These are phyloP conservation scores for Simmondsia chinensis DNA, from an alignment of 148 eudicot species.

Conservation along the genomic window DNA sequence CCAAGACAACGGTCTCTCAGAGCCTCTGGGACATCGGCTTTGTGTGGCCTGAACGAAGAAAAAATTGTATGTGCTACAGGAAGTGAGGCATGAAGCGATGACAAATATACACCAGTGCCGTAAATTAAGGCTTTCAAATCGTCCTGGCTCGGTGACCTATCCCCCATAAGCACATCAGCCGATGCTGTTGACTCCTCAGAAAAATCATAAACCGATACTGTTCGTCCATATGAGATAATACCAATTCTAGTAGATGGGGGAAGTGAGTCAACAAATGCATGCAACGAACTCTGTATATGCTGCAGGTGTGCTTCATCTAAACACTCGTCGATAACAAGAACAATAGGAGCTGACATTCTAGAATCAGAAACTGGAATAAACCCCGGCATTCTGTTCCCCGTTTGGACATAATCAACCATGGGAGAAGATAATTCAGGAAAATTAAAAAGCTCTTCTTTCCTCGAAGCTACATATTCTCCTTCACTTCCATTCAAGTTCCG, in stretches of 20 bases:
- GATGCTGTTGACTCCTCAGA: conserved; percentile 88
- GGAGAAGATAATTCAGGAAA: conserved; percentile 72
- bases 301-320: conserved; percentile 83
- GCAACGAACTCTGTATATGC: conserved; percentile 89
- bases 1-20: conserved; percentile 92
- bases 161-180: conserved; percentile 86
- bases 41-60: conserved; percentile 73
- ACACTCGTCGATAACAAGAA: conserved; percentile 81
- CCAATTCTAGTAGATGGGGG: conserved; percentile 81
- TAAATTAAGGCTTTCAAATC: conserved; percentile 66
- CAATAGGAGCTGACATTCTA: conserved; percentile 79
- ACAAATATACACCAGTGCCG: conserved; percentile 81
- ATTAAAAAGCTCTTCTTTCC: conserved; percentile 69
- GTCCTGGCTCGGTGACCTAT: conserved; percentile 64
- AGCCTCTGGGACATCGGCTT: conserved; percentile 49
- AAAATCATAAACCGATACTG: conserved; percentile 82
- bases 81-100: conserved; percentile 84
- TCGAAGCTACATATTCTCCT: conserved; percentile 75
- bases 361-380: conserved; percentile 84
- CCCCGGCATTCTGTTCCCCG: conserved; percentile 59
- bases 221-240: conserved; percentile 72
- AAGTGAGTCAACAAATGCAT: conserved; percentile 88
- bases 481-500: conserved; percentile 73
- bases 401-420: conserved; percentile 72
- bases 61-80: conserved; percentile 76